Base-by-base conservation (phyloP, 164 flowering plant species). In the Stephania yunnanensis region DNA sequence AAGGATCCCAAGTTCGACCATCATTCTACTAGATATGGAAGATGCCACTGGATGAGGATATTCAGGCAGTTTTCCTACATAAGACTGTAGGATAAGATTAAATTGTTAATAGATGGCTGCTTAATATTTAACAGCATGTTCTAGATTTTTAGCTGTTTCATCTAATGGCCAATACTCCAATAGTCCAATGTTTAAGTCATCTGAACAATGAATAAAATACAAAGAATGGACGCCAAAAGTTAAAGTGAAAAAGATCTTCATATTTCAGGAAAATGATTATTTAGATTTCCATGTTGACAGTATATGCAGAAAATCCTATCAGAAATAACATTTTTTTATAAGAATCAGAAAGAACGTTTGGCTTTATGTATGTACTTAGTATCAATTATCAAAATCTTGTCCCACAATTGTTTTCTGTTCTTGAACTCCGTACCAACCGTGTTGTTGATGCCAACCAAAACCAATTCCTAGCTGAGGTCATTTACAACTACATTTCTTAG, bases 41-140 rank as follows among this genome's bases (percentile, higher is more conserved):
- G 95, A 91, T 70, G 99, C 97, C 69, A 91, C 91, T 4, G 97
- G 95, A 83, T 91, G 86, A 81, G 97, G 99, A 78, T 86, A 89
- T 66, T 89, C 90, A 3, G 91, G 92, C 68, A 87, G 66, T 73
- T 87, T 90, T 67, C 91, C 95, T 45, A 92, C 91, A 81, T 84
- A 91, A 72, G 97, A 87, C 99, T 95, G 93, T 86, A 87, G 45
- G 63, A 81, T 11, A 76, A 73, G 45, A 74, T 42, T 64, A 20
- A 68, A n/a, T n/a, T n/a, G n/a, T n/a, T n/a, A n/a, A n/a, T n/a
- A n/a, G n/a, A n/a, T n/a, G n/a, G n/a, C n/a, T n/a, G n/a, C n/a
- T n/a, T n/a, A n/a, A n/a, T n/a, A n/a, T n/a, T n/a, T n/a, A n/a
- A n/a, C n/a, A n/a, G n/a, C n/a, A n/a, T 44, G 19, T 9, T n/a